Percentiles rank a stretch among this genome's conserved stretches.
Evolutionary conservation across 345 rosid species (phyloP).

Genomic region (Limnanthes douglasii): DNA sequence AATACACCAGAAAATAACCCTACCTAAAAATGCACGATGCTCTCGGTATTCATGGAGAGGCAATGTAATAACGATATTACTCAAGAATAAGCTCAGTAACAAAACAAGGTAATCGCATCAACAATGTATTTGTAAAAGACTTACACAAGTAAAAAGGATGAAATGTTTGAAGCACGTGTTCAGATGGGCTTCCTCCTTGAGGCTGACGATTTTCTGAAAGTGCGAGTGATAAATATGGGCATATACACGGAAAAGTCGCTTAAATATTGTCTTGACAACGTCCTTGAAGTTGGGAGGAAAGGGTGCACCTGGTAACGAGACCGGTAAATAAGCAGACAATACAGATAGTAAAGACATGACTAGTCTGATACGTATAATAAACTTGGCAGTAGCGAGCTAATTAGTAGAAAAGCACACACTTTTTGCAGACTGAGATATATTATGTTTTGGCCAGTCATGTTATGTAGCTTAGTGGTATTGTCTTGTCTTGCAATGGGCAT

Average conservation of each 20-base stretch:
- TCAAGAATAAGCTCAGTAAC: background rate
- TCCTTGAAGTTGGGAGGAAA: slow-evolving; percentile 95
- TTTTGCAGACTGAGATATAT: too few relatives aligned
- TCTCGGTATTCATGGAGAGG: background rate
- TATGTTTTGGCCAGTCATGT: too few relatives aligned
- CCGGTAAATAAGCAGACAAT: too few relatives aligned
- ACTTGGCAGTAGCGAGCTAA: too few relatives aligned
- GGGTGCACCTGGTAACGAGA: slow-evolving; percentile 77
- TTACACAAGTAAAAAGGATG: slow-evolving; percentile 86
- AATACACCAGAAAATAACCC: too few relatives aligned
- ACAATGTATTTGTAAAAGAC: too few relatives aligned
- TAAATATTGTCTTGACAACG: slow-evolving; percentile 92
- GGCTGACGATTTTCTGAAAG: slow-evolving; percentile 98
- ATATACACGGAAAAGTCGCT: slow-evolving; percentile 88
- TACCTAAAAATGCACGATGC: background rate
- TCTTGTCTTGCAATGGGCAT: too few relatives aligned
- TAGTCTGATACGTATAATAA: too few relatives aligned
- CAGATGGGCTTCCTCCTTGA: slow-evolving; percentile 98
- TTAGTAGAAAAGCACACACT: too few relatives aligned
- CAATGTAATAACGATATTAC: background rate
- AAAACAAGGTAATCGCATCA: background rate
- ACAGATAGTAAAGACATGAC: background rate
- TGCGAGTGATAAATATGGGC: slow-evolving; percentile 95
- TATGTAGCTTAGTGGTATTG: too few relatives aligned
- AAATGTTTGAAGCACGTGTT: slow-evolving; percentile 99